Evolutionary conservation across 2,329 filamentous ascomycete genomes (phyloP), one percentile per base, ranked within the genome.

Genomic region (Orbilia quercus): DNA sequence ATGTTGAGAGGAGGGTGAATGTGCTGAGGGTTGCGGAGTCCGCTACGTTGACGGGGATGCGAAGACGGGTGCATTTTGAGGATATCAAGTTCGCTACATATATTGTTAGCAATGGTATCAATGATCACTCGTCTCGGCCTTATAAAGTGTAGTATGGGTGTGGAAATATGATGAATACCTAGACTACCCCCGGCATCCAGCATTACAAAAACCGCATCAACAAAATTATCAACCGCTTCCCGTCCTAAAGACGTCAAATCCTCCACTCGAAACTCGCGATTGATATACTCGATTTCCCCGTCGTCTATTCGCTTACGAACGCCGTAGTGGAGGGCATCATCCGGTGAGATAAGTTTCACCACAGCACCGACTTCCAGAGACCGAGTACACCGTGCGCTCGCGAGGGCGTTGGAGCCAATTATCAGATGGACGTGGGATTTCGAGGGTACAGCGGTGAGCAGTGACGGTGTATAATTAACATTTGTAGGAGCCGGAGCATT

Each of bases 181-280:
- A 79, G 77, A 76, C 82, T 80, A 84, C 81, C 74, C 82, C 84
- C 38, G 82, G 82, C 40, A 84, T 84, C 22, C 83, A 78, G 23
- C 0, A 92, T 96, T 38, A 98, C 88, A 80, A 98, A 98, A 40
- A 99, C 95, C 63, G 91, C 90, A 80, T 99, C 95, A 14, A 96
- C 94, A 2, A 96, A 87, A 60, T 82, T 79, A 75, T 87, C 88
- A 7, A 96, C 89, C 67, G 96, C 91, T 42, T 87, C 85, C 57
- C 95, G 86, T n/a, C 95, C 95, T 1, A 96, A 82, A 0, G 84
- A 87, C 42, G 88, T 88, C 59, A 97, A 81, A 79, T 97, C 90
- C 28, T 63, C 64, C 1, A 42, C 36, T 5, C 38, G 23, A 28
- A 97, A 96, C 0, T 82, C 79, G 38, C 81, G 78, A 55, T 78